Evolutionary conservation across 345 rosid species (phyloP).

Genomic region (Barbarea vulgaris): DNA sequence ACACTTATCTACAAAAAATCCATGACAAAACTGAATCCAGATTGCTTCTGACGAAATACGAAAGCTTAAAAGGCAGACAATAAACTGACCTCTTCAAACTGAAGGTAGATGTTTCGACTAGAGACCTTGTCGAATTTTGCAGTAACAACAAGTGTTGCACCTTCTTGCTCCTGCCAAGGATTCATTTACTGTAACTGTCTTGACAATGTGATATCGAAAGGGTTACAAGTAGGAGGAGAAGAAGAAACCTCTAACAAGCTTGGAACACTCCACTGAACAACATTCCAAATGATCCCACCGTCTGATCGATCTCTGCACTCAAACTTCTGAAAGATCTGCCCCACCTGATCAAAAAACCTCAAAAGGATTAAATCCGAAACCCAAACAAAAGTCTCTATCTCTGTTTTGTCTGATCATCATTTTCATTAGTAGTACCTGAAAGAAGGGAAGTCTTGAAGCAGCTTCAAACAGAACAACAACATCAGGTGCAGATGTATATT

Average conservation of each 20-base stretch:
- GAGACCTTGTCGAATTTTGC: conserved; percentile 81
- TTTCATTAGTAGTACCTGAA: conserved; percentile 52
- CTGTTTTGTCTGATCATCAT: conserved; percentile 1
- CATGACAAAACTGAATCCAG: conserved; percentile 18
- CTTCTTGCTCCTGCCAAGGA: conserved; percentile 73
- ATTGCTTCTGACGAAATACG: not conserved
- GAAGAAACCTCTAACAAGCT: conserved; percentile 67
- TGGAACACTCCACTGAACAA: conserved; percentile 86
- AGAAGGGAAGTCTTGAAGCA: conserved; percentile 83
- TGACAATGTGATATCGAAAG: conserved; percentile 5
- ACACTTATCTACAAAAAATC: conserved; percentile 60
- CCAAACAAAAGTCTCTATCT: conserved; percentile 6
- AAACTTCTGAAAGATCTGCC: conserved; percentile 85
- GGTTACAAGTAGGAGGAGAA: conserved; percentile 25
- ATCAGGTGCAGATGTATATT: conserved; percentile 91
- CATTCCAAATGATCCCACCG: conserved; percentile 77
- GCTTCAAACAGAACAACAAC: conserved; percentile 83
- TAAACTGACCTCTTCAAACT: conserved; percentile 85
- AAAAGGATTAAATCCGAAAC: not conserved
- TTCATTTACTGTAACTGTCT: not conserved
- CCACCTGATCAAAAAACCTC: conserved; percentile 54
- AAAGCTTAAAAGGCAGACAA: conserved; percentile 24
- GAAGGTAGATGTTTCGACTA: conserved; percentile 74
- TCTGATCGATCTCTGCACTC: conserved; percentile 58
- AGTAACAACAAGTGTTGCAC: conserved; percentile 88